Base-by-base conservation (phyloP, 2,329 filamentous ascomycete species). In the Cladosporium sp. region DNA sequence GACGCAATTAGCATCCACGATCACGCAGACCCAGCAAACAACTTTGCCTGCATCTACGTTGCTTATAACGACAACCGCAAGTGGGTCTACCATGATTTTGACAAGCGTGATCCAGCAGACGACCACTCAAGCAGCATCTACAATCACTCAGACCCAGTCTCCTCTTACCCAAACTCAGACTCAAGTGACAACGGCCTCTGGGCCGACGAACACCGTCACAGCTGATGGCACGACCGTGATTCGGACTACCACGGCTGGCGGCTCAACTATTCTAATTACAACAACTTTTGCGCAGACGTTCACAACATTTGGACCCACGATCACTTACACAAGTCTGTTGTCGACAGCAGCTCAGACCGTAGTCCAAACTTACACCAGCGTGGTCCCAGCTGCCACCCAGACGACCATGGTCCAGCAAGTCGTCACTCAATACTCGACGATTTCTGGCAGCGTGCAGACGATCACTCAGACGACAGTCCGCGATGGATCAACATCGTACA, bases 201-300 rank as follows among this genome's bases (percentile, higher is more conserved):
- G 40, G 9, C 22, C 40, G 15, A 25, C 40, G n/a, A 32, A 32
- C 24, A 52, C 49, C 3, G 49, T 52, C 4, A 42, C 49, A 3
- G 49, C 49, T 3, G 49, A 39, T 15, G 20, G 35, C 8, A 40
- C 34, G 12, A 52, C 49, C 24, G 35, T 52, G 13, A 52, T 52
- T 20, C 13, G 40, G 22, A 52, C 49, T 1, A 24, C 22, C n/a
- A 52, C 49, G 8, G 36, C 36, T 34, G 49, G 35, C 22, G 49
- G 49, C 35, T 52, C 49, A 13, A 44, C 40, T 2, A 28, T 44
- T 44, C 7, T 44, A 4, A 10, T 44, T 1, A 53, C 50, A 22
- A 53, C 24, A 12, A 53, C 50, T n/a, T 35, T 44, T 34, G 36
- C 37, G 25, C 50, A 53, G 25, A 53, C 50, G 1, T 44, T 53